Conservation (phyloP, 176 grass and related monocot species). For the Triticum monococcum region DNA sequence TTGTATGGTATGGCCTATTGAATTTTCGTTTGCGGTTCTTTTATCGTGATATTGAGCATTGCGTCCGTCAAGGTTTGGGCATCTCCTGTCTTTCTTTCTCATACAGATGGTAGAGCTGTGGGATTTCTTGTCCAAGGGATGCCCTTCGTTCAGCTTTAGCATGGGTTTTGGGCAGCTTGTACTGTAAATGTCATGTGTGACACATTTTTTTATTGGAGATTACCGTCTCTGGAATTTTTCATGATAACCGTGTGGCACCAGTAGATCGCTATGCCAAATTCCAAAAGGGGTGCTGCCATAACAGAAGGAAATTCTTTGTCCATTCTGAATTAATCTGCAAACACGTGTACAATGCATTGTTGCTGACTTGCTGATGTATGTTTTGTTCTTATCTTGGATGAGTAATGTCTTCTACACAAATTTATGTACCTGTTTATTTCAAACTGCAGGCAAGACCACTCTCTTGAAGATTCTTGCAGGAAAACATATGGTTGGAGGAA, state of each 20-base stretch:
- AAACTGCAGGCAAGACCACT: slow-evolving; percentile 88
- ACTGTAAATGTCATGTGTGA: background rate
- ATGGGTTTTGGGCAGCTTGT: background rate
- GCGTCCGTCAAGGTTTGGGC: background rate
- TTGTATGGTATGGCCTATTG: background rate
- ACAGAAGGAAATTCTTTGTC: background rate
- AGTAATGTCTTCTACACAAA: background rate
- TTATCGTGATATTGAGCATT: background rate
- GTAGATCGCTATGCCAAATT: background rate
- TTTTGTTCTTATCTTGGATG: background rate
- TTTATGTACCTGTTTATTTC: slow-evolving; percentile 14
- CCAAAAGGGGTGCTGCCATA: background rate
- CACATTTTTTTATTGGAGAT: background rate
- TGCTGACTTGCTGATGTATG: background rate
- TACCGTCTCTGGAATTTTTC: background rate
- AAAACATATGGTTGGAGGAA: slow-evolving; percentile 98
- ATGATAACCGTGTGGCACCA: background rate
- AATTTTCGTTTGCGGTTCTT: background rate
- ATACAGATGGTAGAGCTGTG: background rate
- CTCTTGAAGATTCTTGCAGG: slow-evolving; percentile 93
- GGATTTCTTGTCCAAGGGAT: background rate
- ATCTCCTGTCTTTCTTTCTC: background rate
- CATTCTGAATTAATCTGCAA: slow-evolving; percentile 1
- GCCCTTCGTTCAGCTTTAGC: background rate
- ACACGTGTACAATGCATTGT: background rate